Base-by-base conservation (phyloP, 805 yeast species). In the Tetrapisispora taiwanensis region DNA sequence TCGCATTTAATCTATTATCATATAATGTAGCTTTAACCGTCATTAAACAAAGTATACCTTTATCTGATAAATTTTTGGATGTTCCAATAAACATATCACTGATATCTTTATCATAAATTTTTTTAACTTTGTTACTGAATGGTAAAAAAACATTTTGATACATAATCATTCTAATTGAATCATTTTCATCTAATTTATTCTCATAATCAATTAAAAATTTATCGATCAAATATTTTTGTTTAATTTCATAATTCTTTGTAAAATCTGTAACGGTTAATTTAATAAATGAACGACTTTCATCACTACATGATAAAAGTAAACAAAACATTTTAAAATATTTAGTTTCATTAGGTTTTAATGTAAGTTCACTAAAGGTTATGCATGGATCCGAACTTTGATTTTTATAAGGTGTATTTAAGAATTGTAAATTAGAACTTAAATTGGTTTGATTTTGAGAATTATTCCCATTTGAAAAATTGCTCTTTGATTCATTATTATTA, bases 261-360 rank as follows among this genome's bases (percentile, higher is more conserved):
- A 60, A 59, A 48, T 60, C 65, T 8, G 64, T 59, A 24, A 60
- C 56, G 8, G 54, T 52, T 38, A 57, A 36, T 17, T 48, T 41
- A 2, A 37, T 45, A 39, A 41, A 53, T 3, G 39, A 22, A 0
- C 35, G 26, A 22, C 41, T 39, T 33, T 57, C 58, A 39, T 46
- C 48, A 3, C 52, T 30, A 27, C 49, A 47, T 13, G 60, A 48
- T 3, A 57, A 50, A 9, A 56, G 45, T 13, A 53, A 40, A 4
- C 52, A 59, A 17, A 52, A 38, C 46, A 56, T 52, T 7, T 30
- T 17, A 12, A 51, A 46, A 42, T 41, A 54, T 37, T 46, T 45
- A 2, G 46, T 42, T 3, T 48, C 50, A 19, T 33, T 19, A 8
- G 42, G 18, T 14, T 27, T 40, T 6, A 53, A 7, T 15, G 26